Conservation (phyloP, 768 basidiomycete species). For the Postia placenta region DNA sequence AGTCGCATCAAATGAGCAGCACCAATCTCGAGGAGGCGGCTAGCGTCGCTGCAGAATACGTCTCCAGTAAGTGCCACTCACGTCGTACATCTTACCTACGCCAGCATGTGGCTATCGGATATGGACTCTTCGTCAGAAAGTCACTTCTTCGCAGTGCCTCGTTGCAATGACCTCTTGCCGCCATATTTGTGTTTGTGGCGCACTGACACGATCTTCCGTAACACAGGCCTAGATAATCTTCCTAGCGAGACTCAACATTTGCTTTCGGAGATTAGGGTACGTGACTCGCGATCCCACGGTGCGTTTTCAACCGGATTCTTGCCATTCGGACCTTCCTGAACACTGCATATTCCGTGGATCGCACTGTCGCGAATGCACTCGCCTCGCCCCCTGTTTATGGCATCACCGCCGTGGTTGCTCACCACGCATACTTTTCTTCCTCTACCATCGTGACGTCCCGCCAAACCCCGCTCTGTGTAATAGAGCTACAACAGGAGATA, state of each 20-base stretch:
- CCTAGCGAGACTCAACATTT: conserved; percentile 43
- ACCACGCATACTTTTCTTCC: background rate
- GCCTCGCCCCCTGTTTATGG: background rate
- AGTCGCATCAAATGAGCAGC: too few species aligned
- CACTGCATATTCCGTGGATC: too few species aligned
- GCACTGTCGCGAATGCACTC: background rate
- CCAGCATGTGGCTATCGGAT: too few species aligned
- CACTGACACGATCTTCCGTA: too few species aligned
- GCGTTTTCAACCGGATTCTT: too few species aligned
- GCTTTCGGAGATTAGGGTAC: conserved; percentile 41
- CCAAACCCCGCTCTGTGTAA: background rate
- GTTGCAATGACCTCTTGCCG: too few species aligned
- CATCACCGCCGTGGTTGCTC: background rate
- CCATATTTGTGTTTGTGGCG: too few species aligned
- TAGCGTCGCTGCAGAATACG: conserved; percentile 41
- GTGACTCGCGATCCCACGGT: conserved; percentile 39
- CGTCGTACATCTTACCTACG: background rate
- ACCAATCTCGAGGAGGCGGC: conserved; percentile 47
- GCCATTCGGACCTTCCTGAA: too few species aligned
- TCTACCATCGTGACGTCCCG: background rate
- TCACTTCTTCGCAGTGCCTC: too few species aligned
- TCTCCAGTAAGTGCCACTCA: conserved; percentile 32
- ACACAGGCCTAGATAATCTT: conserved; percentile 42
- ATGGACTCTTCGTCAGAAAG: too few species aligned
- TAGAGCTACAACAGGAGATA: conserved; percentile 40